These are phyloP conservation scores for Apiospora phragmitis DNA, from an alignment of 2,329 filamentous ascomycete species.

Conservation along the genomic window DNA sequence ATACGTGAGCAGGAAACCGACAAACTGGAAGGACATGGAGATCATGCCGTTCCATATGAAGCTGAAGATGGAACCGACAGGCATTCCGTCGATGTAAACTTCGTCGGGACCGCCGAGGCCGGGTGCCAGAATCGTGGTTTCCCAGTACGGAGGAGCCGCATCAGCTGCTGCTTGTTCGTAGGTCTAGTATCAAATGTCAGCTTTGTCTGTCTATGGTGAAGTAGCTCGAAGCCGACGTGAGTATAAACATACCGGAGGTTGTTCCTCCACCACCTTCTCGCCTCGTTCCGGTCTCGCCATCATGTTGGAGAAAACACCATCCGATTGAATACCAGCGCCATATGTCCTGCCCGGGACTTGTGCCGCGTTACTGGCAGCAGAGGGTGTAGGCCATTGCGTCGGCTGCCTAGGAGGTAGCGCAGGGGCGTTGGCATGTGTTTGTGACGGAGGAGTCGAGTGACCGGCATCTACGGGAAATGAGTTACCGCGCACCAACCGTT, in stretches of 20 bases:
- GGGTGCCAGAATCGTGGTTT: slow-evolving; percentile 94
- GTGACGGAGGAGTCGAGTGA: slow-evolving; percentile 19
- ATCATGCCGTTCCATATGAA: slow-evolving; percentile 96
- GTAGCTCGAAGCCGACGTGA: neutral
- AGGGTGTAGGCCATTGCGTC: slow-evolving; percentile 28
- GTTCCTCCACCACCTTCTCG: slow-evolving; percentile 76
- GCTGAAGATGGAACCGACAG: slow-evolving; percentile 83
- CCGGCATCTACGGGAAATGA: slow-evolving; percentile 33
- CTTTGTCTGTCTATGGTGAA: slow-evolving; percentile 34
- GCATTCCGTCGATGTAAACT: slow-evolving; percentile 94
- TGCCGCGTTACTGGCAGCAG: slow-evolving; percentile 31
- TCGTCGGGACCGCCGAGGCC: slow-evolving; percentile 89
- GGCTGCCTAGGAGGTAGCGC: slow-evolving; percentile 16
- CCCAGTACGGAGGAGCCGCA: slow-evolving; percentile 96
- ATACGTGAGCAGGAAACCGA: slow-evolving; percentile 97
- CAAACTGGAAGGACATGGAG: slow-evolving; percentile 92
- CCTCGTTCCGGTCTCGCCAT: slow-evolving; percentile 85
- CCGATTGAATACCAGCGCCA: slow-evolving; percentile 76
- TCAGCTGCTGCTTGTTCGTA: slow-evolving; percentile 98
- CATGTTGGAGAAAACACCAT: slow-evolving; percentile 95
- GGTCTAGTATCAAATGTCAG: slow-evolving; percentile 57
- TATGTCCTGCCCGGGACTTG: slow-evolving; percentile 55
- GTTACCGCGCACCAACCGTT: slow-evolving; percentile 77
- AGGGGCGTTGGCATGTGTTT: slow-evolving; percentile 18
- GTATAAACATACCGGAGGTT: slow-evolving; percentile 75